Evolutionary conservation across 2,329 filamentous ascomycete genomes (phyloP).

Genomic region (Septoria petroselini): DNA sequence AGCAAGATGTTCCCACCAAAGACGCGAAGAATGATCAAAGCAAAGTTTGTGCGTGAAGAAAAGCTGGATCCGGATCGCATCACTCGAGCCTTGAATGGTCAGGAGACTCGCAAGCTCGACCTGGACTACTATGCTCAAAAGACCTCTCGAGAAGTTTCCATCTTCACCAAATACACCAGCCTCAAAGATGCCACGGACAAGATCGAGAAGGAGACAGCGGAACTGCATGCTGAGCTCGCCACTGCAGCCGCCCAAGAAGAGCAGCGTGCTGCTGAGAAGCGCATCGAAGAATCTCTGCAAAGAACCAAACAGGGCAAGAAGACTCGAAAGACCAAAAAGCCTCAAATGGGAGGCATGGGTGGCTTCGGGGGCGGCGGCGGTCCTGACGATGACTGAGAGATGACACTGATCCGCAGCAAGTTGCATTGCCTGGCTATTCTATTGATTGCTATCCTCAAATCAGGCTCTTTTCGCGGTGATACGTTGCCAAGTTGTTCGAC

Average conservation of each 20-base stretch:
- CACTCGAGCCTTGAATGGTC: slow-evolving; percentile 57
- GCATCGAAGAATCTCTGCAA: slow-evolving; percentile 35
- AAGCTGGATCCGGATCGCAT: slow-evolving; percentile 62
- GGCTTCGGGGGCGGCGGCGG: slow-evolving; percentile 25
- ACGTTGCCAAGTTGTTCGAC: no score
- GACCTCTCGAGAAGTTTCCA: slow-evolving; percentile 38
- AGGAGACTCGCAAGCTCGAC: slow-evolving; percentile 40
- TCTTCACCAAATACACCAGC: slow-evolving; percentile 39
- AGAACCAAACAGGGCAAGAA: slow-evolving; percentile 34
- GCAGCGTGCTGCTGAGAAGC: slow-evolving; percentile 36
- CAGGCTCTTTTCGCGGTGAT: no score
- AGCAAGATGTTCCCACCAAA: slow-evolving; percentile 70
- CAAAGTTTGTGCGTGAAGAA: slow-evolving; percentile 81
- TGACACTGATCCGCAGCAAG: no score
- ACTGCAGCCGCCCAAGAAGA: slow-evolving; percentile 38
- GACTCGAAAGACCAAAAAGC: slow-evolving; percentile 34
- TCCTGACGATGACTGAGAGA: slow-evolving; percentile 21
- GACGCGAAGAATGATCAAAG: slow-evolving; percentile 70
- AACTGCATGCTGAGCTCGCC: slow-evolving; percentile 36
- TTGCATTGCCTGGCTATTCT: no score
- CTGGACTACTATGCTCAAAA: slow-evolving; percentile 43
- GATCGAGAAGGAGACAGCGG: slow-evolving; percentile 33
- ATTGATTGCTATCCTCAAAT: no score
- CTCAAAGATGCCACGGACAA: slow-evolving; percentile 38
- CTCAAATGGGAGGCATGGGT: slow-evolving; percentile 24